Conservation (phyloP, 73 alveolate species). For the Diophrys appendiculata region DNA sequence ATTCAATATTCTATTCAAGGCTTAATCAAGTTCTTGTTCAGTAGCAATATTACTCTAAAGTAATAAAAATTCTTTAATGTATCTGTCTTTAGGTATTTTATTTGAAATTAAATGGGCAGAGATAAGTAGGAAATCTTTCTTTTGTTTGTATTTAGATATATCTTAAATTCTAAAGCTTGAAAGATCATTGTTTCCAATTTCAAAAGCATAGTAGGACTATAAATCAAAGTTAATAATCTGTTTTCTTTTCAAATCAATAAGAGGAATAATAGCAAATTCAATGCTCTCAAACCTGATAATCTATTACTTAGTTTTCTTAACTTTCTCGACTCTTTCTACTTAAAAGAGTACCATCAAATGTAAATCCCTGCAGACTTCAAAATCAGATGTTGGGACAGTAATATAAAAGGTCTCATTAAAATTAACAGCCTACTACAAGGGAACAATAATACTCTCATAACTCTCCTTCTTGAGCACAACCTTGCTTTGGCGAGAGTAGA, state of each 20-base stretch:
- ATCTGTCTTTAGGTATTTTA: neutral
- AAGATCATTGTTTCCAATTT: neutral
- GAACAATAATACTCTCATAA: neutral
- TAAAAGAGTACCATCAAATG: neutral
- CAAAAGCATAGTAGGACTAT: neutral
- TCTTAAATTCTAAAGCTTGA: neutral
- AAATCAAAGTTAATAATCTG: neutral
- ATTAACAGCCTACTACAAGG: neutral
- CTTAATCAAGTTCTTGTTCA: neutral
- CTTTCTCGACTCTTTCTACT: neutral
- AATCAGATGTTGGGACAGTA: neutral
- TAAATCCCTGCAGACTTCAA: neutral
- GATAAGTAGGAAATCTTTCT: neutral
- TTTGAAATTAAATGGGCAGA: too few relatives aligned
- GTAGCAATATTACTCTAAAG: neutral
- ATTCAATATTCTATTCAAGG: too few relatives aligned
- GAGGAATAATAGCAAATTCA: neutral
- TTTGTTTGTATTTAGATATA: neutral
- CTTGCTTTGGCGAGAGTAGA: neutral
- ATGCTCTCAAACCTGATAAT: neutral
- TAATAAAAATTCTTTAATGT: neutral
- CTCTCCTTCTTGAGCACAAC: neutral
- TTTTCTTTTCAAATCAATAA: neutral
- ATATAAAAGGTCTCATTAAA: neutral
- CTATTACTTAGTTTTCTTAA: neutral